These are phyloP conservation scores for Aspergillus sparsus DNA, from an alignment of 495 filamentous ascomycete genomes.

Conservation along the genomic window DNA sequence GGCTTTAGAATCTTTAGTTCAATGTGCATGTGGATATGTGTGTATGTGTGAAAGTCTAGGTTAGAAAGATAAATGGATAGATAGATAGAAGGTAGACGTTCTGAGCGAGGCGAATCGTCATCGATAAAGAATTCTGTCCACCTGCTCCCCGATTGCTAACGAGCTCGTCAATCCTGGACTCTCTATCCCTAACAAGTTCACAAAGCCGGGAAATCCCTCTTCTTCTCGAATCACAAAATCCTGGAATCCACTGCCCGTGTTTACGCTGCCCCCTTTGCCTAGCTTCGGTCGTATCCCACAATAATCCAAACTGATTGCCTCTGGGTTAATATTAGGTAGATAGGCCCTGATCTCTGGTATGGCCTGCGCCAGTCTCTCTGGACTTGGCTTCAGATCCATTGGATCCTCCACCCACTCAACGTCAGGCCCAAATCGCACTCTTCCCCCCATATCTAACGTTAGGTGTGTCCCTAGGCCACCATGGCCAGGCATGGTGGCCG, in stretches of 20 bases:
- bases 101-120: slow-evolving; percentile 4
- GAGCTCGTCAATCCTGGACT: slow-evolving; percentile 90
- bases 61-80: background rate
- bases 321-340: slow-evolving; percentile 68
- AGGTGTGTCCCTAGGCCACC: slow-evolving; percentile 91
- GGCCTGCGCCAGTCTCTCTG: slow-evolving; percentile 63
- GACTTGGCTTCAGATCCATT: slow-evolving; percentile 53
- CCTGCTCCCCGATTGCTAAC: slow-evolving; percentile 86
- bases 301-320: slow-evolving; percentile 77
- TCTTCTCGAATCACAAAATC: slow-evolving; percentile 87
- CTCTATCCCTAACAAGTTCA: slow-evolving; percentile 92
- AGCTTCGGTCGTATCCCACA: slow-evolving; percentile 90
- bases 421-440: slow-evolving; percentile 90
- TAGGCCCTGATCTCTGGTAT: slow-evolving; percentile 75
- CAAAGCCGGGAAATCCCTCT: slow-evolving; percentile 79
- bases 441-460: slow-evolving; percentile 83
- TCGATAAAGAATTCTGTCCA: slow-evolving; percentile 70
- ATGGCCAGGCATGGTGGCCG: slow-evolving; percentile 74
- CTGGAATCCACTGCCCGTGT: slow-evolving; percentile 64
- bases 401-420: slow-evolving; percentile 85
- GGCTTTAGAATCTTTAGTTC: too few species aligned
- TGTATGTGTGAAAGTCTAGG: background rate
- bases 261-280: slow-evolving; percentile 56
- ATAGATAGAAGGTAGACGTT: background rate
- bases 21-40: too few species aligned